Percentiles rank a stretch among this genome's conserved stretches.
phyloP scores from a whole-genome alignment of 2,329 filamentous ascomycete species.

The Alternaria novae-zelandiae region DNA sequence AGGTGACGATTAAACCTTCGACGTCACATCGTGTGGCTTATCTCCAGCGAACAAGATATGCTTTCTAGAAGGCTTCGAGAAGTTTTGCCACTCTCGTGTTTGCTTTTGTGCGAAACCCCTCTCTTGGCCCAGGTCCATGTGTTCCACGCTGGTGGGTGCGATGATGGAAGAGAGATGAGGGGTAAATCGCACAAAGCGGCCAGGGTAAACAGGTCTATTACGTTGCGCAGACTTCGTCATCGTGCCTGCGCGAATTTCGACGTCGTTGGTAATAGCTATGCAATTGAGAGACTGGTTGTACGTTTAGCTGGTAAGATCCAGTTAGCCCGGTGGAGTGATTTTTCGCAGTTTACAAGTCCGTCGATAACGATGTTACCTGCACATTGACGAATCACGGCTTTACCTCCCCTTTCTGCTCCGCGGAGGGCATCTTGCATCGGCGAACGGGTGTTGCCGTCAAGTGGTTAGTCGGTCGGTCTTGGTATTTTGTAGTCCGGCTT shows the following conservation, averaged over 20 bases:
- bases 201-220: neutral
- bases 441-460: neutral
- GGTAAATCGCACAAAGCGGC: neutral
- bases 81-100: conserved; percentile 3
- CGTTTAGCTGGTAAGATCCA: neutral
- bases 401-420: neutral
- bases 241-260: neutral
- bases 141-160: neutral
- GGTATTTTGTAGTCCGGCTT: neutral
- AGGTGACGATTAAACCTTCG: neutral
- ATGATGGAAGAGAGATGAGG: neutral
- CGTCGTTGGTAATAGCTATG: neutral
- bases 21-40: neutral
- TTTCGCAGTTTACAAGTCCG: neutral
- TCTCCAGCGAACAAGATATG: neutral
- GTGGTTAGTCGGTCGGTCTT: neutral
- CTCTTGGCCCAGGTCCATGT: neutral
- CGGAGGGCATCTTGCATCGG: neutral
- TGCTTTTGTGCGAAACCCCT: neutral
- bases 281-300: neutral
- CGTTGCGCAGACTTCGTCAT: neutral
- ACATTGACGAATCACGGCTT: neutral
- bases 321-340: neutral
- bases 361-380: neutral
- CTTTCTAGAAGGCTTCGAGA: conserved; percentile 10